phyloP scores from a whole-genome alignment of 208 protist genomes.

The Histomonas meleagridis region DNA sequence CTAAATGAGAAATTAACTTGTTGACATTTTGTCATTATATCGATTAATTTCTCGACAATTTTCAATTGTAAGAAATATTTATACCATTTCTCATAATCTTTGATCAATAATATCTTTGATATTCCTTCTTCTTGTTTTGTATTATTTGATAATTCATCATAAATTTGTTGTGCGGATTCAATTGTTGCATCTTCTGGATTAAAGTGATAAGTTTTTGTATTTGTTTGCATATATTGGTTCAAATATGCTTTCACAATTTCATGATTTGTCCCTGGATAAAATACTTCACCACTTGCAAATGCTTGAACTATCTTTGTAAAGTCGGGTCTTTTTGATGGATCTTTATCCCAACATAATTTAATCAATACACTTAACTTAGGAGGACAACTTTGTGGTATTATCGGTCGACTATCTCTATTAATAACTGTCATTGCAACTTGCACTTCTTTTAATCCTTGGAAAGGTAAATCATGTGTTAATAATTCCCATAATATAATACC shows the following conservation, averaged over 20 bases:
- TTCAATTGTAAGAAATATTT: neutral
- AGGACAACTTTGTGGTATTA: constrained; percentile 5
- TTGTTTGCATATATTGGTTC: neutral
- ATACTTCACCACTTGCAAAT: neutral
- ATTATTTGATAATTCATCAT: neutral
- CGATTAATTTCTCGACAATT: neutral
- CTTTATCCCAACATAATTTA: neutral
- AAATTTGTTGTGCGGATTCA: neutral
- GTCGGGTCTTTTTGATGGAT: neutral
- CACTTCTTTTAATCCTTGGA: neutral
- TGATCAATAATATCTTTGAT: neutral
- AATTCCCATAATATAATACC: neutral
- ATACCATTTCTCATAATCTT: neutral
- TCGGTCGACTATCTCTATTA: neutral
- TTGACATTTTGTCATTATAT: neutral
- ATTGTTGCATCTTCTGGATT: neutral
- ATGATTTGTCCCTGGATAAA: neutral
- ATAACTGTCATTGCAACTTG: constrained; percentile 5
- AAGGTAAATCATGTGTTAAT: neutral
- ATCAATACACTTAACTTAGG: neutral
- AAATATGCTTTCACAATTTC: neutral
- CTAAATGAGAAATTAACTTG: neutral
- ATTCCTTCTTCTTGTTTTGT: neutral
- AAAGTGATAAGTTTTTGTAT: neutral
- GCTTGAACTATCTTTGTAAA: neutral